Conservation (phyloP, 345 rosid species). For the Cardiospermum halicacabum region DNA sequence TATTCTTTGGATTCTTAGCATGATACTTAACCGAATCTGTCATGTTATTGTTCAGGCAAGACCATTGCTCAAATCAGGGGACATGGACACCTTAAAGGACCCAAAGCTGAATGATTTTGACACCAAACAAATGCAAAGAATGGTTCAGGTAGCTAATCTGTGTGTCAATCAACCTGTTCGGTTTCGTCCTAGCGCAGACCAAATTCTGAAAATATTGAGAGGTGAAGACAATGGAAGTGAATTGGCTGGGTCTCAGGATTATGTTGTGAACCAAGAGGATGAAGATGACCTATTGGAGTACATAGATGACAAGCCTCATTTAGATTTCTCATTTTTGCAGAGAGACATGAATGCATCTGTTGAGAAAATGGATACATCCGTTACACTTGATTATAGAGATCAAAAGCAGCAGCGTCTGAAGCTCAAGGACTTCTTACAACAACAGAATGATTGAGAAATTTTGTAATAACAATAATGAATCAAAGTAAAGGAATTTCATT, state of each 20-base stretch:
- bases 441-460: constrained; percentile 8
- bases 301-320: not conserved
- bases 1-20: not conserved
- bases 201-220: constrained; percentile 26
- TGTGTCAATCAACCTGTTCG: constrained; percentile 33
- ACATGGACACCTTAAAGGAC: constrained; percentile 30
- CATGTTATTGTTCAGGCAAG: constrained; percentile 34
- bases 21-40: no score
- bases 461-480: no score
- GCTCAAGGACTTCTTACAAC: constrained; percentile 26
- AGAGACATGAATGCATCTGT: not conserved
- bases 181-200: constrained; percentile 26
- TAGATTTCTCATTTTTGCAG: constrained; percentile 6
- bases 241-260: constrained; percentile 13
- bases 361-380: not conserved
- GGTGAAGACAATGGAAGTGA: constrained; percentile 12
- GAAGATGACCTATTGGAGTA: not conserved
- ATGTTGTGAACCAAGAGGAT: constrained; percentile 7
- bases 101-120: constrained; percentile 26
- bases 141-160: constrained; percentile 39
- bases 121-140: constrained; percentile 31
- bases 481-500: not conserved
- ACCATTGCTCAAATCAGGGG: constrained; percentile 28
- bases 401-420: constrained; percentile 4
- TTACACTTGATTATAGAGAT: not conserved